Base-by-base conservation (phyloP, 1,284 basidiomycete species). In the Moesziomyces aphidis region DNA sequence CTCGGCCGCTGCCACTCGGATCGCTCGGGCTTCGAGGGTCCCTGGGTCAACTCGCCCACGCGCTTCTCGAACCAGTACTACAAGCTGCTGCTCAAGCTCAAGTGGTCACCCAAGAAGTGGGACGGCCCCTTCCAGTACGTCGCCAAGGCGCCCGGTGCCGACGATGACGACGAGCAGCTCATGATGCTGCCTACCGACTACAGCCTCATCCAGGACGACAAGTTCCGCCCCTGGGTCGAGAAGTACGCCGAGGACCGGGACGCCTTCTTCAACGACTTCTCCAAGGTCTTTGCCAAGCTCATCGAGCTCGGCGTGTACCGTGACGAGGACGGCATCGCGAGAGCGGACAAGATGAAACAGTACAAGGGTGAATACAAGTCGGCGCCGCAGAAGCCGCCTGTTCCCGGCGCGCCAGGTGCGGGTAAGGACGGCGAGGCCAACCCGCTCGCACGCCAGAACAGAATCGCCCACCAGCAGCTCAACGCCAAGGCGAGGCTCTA, bases 131-230 rank as follows among this genome's bases (percentile, higher is more conserved):
- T 81, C 77, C 83, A 84, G 63, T 84, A 82, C 59, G 73, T 77
- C 28, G 83, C 82, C 54, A 75, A 71, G 52, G 74, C 80, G 2
- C 79, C 83, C 13, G 80, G 80, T 60, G 78, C 77, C 55, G 81
- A 83, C 44, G 83, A 84, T 42, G 83, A 83, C 55, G 83, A 83
- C 58, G 82, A 83, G 60, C 86, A 87, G 52, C 83, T 89, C 36
- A 89, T 89, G 88, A 88, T 89, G 87, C 85, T 89, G 5, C 88
- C 87, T n/a, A 83, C 78, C 15, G 82, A 87, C 73, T 80, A 79
- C 61, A 51, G 70, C 5, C 63, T 84, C 19, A 78, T 77, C 31
- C 78, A 83, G 70, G 83, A 84, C 67, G 71, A 69, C 23, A 71
- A 73, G 67, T 79, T 84, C 73, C 74, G 75, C 21, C 72, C 72